Evolutionary conservation across 1,284 basidiomycete species (phyloP).

Genomic region (Malassezia brasiliensis): DNA sequence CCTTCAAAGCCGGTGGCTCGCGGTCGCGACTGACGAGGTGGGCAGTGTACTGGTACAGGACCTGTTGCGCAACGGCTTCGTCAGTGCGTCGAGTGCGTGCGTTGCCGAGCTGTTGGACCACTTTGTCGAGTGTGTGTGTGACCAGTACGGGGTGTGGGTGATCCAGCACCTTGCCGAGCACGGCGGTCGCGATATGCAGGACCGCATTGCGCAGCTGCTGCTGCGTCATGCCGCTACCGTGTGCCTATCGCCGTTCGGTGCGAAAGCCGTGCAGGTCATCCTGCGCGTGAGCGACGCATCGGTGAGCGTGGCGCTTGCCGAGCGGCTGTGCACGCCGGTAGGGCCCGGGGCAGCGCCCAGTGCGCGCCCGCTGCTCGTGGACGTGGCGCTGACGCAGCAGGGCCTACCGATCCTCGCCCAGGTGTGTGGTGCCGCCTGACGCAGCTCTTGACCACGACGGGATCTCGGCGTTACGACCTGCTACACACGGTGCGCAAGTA

Average conservation of each 20-base stretch:
- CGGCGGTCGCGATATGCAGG: constrained; percentile 21
- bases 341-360: background rate
- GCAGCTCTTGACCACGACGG: constrained; percentile 40
- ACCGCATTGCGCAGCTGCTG: constrained; percentile 23
- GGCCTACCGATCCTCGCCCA: constrained; percentile 45
- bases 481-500: constrained; percentile 40
- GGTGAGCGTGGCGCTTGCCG: constrained; percentile 29
- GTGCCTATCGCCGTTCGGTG: constrained; percentile 40
- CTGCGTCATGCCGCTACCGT: constrained; percentile 25
- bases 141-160: constrained; percentile 48
- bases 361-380: constrained; percentile 29
- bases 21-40: constrained; percentile 32
- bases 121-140: constrained; percentile 28
- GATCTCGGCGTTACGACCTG: constrained; percentile 29
- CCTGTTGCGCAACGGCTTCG: constrained; percentile 29
- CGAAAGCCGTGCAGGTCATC: constrained; percentile 42
- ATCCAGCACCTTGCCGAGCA: constrained; percentile 42
- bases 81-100: constrained; percentile 18
- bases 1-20: constrained; percentile 31
- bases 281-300: constrained; percentile 26
- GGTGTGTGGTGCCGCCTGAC: constrained; percentile 6
- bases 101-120: constrained; percentile 34
- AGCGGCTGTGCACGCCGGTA: constrained; percentile 23
- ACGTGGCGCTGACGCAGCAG: constrained; percentile 36
- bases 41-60: constrained; percentile 42